A percentile compares a stretch with the other conserved stretches of the same genome.
Conservation (phyloP, 805 yeast genomes). For the Monosporozyma aerobia region DNA sequence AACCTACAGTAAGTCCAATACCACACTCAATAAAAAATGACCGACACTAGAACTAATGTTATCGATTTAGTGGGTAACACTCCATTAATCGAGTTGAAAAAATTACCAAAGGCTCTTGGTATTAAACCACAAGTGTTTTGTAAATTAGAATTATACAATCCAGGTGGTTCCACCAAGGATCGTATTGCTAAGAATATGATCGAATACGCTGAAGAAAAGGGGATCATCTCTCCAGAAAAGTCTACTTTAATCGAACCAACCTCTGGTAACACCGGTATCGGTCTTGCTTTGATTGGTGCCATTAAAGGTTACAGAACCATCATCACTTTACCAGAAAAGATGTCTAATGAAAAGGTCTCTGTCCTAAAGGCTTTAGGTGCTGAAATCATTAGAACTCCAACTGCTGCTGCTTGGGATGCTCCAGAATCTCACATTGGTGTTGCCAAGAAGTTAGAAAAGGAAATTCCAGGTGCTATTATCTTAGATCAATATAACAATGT, state of each 20-base stretch:
- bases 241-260: conserved; percentile 82
- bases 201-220: conserved; percentile 70
- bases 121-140: conserved; percentile 64
- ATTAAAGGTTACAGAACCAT: conserved; percentile 80
- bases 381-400: conserved; percentile 83
- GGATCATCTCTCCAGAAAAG: conserved; percentile 69
- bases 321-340: conserved; percentile 82
- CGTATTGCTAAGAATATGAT: conserved; percentile 84
- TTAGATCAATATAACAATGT: conserved; percentile 74
- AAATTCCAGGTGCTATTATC: conserved; percentile 76
- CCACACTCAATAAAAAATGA: neutral
- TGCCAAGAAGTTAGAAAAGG: conserved; percentile 68
- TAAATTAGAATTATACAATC: conserved; percentile 74
- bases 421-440: conserved; percentile 90
- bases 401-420: conserved; percentile 88
- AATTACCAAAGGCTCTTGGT: conserved; percentile 66
- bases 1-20: neutral
- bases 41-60: conserved; percentile 35
- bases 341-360: conserved; percentile 85
- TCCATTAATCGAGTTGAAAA: conserved; percentile 66
- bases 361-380: conserved; percentile 86
- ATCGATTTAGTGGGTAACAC: conserved; percentile 80
- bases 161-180: conserved; percentile 87
- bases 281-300: conserved; percentile 79
- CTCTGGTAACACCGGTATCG: conserved; percentile 88